These are phyloP conservation scores for Aspergillus amoenus DNA, from an alignment of 2,329 filamentous ascomycete species.

Conservation along the genomic window DNA sequence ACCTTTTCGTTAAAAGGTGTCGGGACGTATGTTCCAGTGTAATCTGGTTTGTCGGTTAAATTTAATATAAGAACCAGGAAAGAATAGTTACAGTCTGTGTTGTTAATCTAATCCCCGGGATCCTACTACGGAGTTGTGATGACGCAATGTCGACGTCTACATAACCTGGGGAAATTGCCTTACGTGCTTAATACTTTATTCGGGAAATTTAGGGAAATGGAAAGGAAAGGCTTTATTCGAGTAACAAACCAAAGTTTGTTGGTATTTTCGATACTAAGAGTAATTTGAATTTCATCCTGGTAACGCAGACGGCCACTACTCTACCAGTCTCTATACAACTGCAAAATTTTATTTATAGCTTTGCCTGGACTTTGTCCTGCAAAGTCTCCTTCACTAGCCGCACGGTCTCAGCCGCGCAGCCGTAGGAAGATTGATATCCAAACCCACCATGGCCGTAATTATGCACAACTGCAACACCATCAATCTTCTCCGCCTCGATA, in stretches of 20 bases:
- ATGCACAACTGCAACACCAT: conserved; percentile 54
- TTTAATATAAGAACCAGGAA: neutral
- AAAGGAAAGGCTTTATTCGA: too few relatives aligned
- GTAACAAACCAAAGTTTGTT: neutral
- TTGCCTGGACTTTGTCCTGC: conserved; percentile 30
- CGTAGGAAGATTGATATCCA: conserved; percentile 69
- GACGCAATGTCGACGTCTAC: conserved; percentile 10
- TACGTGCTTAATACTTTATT: too few relatives aligned
- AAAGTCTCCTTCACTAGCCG: conserved; percentile 62
- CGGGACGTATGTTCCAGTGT: neutral
- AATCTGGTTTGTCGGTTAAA: neutral
- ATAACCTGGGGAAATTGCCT: neutral
- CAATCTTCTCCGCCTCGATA: conserved; percentile 69
- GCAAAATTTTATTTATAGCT: conserved; percentile 23
- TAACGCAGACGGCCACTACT: neutral
- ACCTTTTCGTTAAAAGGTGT: neutral
- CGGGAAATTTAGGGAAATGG: too few relatives aligned
- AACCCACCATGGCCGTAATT: conserved; percentile 49
- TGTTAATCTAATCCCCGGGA: too few relatives aligned
- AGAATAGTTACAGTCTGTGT: neutral
- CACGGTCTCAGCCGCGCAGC: conserved; percentile 66
- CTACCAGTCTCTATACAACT: neutral
- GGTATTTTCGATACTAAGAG: too few relatives aligned
- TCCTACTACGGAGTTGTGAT: neutral
- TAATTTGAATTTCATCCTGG: neutral